Percentiles rank a stretch among this genome's conserved stretches.
Evolutionary conservation across 1,139 yeast genomes (phyloP).

Genomic region (Saccharomyces uvarum): DNA sequence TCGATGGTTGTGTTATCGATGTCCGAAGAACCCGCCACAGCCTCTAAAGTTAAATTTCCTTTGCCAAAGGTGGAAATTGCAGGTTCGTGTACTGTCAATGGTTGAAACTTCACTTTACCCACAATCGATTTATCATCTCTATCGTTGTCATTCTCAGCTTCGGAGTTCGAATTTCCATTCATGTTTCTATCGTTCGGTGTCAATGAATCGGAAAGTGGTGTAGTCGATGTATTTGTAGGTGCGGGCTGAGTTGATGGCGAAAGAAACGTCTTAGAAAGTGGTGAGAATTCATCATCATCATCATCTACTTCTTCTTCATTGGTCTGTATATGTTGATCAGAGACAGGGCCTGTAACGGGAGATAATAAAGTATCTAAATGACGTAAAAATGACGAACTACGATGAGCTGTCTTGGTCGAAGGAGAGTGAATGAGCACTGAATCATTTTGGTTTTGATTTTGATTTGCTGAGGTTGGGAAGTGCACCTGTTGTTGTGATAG

Average conservation of each 20-base stretch:
- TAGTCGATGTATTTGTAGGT: background rate
- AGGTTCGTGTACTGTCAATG: conserved; percentile 37
- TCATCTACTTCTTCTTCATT: background rate
- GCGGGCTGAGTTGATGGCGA: background rate
- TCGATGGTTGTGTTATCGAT: conserved; percentile 7
- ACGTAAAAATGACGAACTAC: conserved; percentile 31
- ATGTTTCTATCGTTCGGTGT: conserved; percentile 4
- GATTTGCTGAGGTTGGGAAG: background rate
- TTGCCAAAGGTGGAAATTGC: conserved; percentile 60
- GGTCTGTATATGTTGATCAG: background rate
- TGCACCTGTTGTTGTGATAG: background rate
- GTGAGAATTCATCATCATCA: background rate
- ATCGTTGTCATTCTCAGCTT: conserved; percentile 1
- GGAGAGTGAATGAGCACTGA: conserved; percentile 15
- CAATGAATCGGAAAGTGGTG: conserved; percentile 3
- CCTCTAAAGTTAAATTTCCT: conserved; percentile 60
- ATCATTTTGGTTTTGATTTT: conserved; percentile 5
- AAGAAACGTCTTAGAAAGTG: background rate
- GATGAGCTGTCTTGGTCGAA: conserved; percentile 9
- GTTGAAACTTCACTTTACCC: conserved; percentile 45
- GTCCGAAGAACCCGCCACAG: conserved; percentile 33
- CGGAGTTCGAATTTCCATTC: conserved; percentile 1
- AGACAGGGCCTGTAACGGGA: conserved; percentile 5
- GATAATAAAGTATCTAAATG: conserved; percentile 33
- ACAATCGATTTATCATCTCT: conserved; percentile 7